These are phyloP conservation scores for Ambrosia trifida DNA, from an alignment of 129 eudicot species.

Conservation along the genomic window DNA sequence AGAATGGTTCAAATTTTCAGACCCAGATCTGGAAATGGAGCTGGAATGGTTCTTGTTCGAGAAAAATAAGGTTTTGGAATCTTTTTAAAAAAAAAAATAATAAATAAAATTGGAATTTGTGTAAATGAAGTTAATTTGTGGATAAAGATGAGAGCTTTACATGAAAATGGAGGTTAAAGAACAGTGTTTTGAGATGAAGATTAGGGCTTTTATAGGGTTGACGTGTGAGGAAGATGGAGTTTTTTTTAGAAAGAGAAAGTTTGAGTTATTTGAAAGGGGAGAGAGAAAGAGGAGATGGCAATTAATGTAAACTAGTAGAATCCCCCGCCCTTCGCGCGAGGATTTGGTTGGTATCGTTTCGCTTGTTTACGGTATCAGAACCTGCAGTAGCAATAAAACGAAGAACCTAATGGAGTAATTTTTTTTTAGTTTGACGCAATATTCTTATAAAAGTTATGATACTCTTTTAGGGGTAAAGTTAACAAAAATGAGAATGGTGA, in stretches of 20 bases:
- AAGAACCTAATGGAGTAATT: no score
- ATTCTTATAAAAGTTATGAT: no score
- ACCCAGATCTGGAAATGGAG: conserved; percentile 52
- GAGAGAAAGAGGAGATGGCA: neutral
- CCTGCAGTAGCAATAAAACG: no score
- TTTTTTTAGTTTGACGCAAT: no score
- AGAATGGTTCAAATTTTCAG: neutral
- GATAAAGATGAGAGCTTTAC: neutral
- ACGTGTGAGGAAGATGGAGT: conserved; percentile 19
- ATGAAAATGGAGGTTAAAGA: conserved; percentile 14
- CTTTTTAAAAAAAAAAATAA: neutral
- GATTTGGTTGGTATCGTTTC: no score
- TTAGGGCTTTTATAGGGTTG: conserved; percentile 18
- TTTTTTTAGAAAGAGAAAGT: neutral
- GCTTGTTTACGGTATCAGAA: no score
- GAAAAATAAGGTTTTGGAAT: conserved; percentile 4
- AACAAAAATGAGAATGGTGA: no score
- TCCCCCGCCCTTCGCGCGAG: no score
- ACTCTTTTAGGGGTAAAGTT: no score
- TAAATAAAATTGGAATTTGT: neutral
- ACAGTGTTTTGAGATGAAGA: conserved; percentile 15
- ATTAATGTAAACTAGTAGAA: neutral
- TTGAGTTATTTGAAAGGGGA: conserved; percentile 9
- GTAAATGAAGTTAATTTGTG: neutral
- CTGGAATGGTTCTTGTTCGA: conserved; percentile 35